Evolutionary conservation across 768 basidiomycete species (phyloP).

Genomic region (Pholiota molesta): DNA sequence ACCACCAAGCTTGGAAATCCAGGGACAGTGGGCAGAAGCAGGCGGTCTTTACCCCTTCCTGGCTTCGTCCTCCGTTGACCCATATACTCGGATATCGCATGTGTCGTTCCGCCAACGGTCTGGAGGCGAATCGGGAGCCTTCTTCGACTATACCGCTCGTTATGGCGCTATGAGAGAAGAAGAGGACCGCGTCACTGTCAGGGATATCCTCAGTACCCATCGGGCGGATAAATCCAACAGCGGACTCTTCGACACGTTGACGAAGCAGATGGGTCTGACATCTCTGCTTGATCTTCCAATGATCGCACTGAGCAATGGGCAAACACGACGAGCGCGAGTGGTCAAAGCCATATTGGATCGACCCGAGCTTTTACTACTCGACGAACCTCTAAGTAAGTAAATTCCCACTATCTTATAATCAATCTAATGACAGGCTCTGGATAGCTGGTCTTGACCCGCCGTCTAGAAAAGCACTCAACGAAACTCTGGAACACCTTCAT

Average conservation of each 20-base stretch:
- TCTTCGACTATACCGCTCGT: constrained; percentile 91
- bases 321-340: constrained; percentile 86
- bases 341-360: constrained; percentile 70
- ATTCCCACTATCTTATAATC: neutral
- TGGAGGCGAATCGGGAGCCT: constrained; percentile 63
- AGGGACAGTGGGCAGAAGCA: constrained; percentile 32
- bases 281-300: constrained; percentile 80
- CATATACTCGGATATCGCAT: constrained; percentile 51
- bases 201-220: constrained; percentile 17
- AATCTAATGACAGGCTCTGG: neutral
- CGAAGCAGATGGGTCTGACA: constrained; percentile 56
- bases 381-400: constrained; percentile 85
- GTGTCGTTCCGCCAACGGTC: constrained; percentile 70
- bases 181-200: constrained; percentile 51
- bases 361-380: constrained; percentile 81
- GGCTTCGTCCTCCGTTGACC: constrained; percentile 41
- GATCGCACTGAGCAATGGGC: constrained; percentile 88
- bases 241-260: constrained; percentile 52
- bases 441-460: constrained; percentile 77
- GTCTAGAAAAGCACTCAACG: constrained; percentile 57
- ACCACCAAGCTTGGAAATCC: constrained; percentile 55
- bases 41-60: constrained; percentile 82
- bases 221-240: constrained; percentile 1
- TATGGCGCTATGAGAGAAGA: constrained; percentile 89
- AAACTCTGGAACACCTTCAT: constrained; percentile 60